Evolutionary conservation across 352 stramenopile genomes (phyloP).

Genomic region (Pythium aphanidermatum): DNA sequence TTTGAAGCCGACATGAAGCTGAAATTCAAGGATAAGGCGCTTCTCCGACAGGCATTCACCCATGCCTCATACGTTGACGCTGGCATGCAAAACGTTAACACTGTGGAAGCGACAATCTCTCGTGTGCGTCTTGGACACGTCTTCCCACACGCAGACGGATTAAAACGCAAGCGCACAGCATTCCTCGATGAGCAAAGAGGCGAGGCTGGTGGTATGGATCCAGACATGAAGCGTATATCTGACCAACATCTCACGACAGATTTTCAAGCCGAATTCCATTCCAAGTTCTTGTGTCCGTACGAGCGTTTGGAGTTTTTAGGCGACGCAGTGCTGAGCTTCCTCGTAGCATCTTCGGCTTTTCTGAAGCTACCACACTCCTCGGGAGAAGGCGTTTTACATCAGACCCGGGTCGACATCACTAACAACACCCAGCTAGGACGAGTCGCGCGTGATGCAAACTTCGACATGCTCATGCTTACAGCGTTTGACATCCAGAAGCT

Average conservation of each 20-base stretch:
- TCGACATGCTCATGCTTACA: slow-evolving; percentile 64
- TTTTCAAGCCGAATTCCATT: slow-evolving; percentile 76
- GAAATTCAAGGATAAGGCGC: slow-evolving; percentile 62
- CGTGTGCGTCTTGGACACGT: slow-evolving; percentile 70
- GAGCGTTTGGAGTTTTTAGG: slow-evolving; percentile 82
- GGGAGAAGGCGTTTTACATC: slow-evolving; percentile 58
- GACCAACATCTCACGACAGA: slow-evolving; percentile 58
- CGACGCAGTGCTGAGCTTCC: slow-evolving; percentile 77
- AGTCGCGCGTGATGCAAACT: slow-evolving; percentile 67
- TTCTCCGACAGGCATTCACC: slow-evolving; percentile 80
- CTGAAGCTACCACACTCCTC: slow-evolving; percentile 60
- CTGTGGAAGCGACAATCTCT: slow-evolving; percentile 60
- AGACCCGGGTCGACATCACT: slow-evolving; percentile 65
- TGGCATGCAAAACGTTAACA: slow-evolving; percentile 83
- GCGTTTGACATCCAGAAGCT: slow-evolving; percentile 61
- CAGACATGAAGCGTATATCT: slow-evolving; percentile 42
- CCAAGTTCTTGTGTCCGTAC: slow-evolving; percentile 71
- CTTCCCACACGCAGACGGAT: slow-evolving; percentile 50
- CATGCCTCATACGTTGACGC: slow-evolving; percentile 80
- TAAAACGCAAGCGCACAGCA: slow-evolving; percentile 55
- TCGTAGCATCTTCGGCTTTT: slow-evolving; percentile 75
- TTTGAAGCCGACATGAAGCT: slow-evolving; percentile 64
- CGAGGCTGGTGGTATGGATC: too few species aligned
- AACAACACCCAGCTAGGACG: slow-evolving; percentile 76
- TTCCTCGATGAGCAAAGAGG: slow-evolving; percentile 33